Percentiles rank a stretch among this genome's conserved stretches.
Conservation (phyloP, 371 early-diverging fungal species). For the Encephalitozoon hellem region DNA sequence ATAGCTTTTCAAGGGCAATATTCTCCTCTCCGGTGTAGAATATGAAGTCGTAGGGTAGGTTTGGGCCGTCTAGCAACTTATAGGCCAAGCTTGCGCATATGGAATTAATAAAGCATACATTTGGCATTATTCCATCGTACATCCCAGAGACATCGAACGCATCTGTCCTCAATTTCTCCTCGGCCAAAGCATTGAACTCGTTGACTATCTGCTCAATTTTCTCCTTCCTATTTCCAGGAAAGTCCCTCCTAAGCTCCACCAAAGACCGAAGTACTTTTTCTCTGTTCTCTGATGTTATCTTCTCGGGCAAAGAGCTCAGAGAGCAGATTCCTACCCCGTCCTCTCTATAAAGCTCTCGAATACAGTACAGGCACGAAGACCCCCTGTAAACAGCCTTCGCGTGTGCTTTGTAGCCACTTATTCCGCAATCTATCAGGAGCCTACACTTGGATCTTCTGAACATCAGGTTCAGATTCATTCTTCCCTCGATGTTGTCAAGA, state of each 20-base stretch:
- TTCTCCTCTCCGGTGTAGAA: constrained; percentile 29
- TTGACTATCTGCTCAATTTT: constrained; percentile 14
- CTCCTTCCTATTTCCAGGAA: neutral
- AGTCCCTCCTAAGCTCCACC: neutral
- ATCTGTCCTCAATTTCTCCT: constrained; percentile 11
- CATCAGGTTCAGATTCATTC: constrained; percentile 55
- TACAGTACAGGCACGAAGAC: constrained; percentile 51
- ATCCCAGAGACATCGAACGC: constrained; percentile 27
- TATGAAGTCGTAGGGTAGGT: constrained; percentile 39
- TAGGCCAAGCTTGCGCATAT: constrained; percentile 48
- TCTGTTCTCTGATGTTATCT: constrained; percentile 10
- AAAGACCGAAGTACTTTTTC: constrained; percentile 17
- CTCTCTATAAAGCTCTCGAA: constrained; percentile 39
- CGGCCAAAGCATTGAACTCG: constrained; percentile 26
- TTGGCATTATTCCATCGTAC: constrained; percentile 35
- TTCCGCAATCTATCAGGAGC: constrained; percentile 51
- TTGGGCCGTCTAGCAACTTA: neutral
- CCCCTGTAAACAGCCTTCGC: constrained; percentile 35
- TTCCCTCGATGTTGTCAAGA: constrained; percentile 44
- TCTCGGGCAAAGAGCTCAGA: neutral
- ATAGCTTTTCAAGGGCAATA: neutral
- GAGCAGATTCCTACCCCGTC: constrained; percentile 6
- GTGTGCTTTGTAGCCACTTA: constrained; percentile 31
- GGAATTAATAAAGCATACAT: constrained; percentile 49
- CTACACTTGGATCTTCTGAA: constrained; percentile 17